A percentile compares a stretch with the other conserved stretches of the same genome.
phyloP scores from a whole-genome alignment of 768 basidiomycete genomes.

The Psilocybe subaeruginosa region DNA sequence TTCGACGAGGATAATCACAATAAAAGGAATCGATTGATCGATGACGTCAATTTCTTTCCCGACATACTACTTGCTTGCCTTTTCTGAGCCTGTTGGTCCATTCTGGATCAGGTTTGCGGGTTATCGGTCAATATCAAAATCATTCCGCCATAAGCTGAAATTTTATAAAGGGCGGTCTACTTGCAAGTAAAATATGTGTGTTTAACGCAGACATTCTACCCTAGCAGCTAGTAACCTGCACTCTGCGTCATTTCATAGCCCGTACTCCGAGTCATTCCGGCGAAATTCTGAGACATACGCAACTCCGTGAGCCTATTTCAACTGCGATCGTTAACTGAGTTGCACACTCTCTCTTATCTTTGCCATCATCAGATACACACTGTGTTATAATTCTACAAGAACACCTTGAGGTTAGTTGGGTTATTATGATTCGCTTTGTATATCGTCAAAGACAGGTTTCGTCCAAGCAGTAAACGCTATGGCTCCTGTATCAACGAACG shows the following conservation, averaged over 20 bases:
- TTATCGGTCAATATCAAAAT: background rate
- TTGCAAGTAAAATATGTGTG: background rate
- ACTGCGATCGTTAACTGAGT: background rate
- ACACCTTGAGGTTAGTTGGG: background rate
- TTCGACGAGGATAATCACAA: background rate
- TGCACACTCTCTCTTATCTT: background rate
- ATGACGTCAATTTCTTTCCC: background rate
- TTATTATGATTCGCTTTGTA: background rate
- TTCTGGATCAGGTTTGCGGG: background rate
- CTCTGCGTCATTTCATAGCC: background rate
- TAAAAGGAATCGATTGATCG: background rate
- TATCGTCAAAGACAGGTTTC: background rate
- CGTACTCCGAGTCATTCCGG: background rate
- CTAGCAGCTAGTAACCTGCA: too few relatives aligned
- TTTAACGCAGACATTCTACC: background rate
- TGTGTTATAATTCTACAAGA: background rate
- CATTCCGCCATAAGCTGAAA: background rate
- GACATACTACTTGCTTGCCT: background rate
- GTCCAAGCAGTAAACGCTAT: background rate
- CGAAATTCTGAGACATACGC: background rate
- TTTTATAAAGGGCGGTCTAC: background rate
- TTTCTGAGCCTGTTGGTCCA: background rate
- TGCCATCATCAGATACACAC: background rate
- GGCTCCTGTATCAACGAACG: slow-evolving; percentile 10
- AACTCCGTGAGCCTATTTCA: background rate